These are phyloP conservation scores for Trichoderma afroharzianum DNA, from an alignment of 2,329 filamentous ascomycete species.

Conservation along the genomic window DNA sequence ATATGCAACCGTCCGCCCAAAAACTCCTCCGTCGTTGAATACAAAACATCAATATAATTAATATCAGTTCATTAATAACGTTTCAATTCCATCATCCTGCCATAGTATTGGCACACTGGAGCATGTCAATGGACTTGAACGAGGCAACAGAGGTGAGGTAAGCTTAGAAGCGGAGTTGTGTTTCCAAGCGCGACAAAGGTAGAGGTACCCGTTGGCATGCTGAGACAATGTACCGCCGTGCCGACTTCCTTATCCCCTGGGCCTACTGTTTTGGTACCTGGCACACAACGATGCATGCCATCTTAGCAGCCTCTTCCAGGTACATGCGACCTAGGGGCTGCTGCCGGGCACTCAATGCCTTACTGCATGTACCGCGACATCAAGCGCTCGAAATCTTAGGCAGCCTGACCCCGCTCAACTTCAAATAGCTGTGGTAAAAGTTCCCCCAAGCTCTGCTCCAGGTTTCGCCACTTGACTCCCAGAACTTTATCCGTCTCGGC, in stretches of 20 bases:
- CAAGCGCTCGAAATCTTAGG: not conserved
- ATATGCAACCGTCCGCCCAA: not conserved
- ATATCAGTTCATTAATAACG: not conserved
- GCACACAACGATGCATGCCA: not conserved
- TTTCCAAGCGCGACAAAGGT: not conserved
- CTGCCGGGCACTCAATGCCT: not conserved
- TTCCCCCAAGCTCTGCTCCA: conserved; percentile 51
- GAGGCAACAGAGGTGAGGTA: not conserved
- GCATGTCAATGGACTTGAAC: not conserved
- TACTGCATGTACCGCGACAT: not conserved
- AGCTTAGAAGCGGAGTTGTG: not conserved
- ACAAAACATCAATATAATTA: not conserved
- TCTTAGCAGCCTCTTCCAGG: not conserved
- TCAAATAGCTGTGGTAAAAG: conserved; percentile 38
- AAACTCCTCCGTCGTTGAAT: not conserved
- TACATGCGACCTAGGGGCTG: not conserved
- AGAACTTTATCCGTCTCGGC: conserved; percentile 46
- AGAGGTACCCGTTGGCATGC: not conserved
- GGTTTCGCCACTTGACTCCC: conserved; percentile 46
- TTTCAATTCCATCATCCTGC: not conserved
- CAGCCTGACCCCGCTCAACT: conserved; percentile 19
- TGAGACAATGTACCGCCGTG: not conserved
- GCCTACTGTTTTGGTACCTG: not conserved
- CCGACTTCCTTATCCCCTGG: not conserved
- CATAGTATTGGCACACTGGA: not conserved